Conservation (phyloP, 129 eudicot species). For the Pseudognaphalium luteoalbum region DNA sequence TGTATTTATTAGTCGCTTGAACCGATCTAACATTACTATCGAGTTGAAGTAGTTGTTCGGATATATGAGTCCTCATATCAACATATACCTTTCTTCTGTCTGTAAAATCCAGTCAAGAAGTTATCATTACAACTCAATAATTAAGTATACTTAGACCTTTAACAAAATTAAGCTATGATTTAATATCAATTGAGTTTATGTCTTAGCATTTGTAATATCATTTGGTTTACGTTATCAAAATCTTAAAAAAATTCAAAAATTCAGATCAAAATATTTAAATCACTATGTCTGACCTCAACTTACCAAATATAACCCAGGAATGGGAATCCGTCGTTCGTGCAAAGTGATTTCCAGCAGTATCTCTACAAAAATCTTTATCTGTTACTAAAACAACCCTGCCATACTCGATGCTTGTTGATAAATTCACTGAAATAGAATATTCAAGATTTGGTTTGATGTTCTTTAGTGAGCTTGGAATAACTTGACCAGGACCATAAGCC, state of each 20-base stretch:
- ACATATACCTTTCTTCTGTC: constrained; percentile 75
- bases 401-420: constrained; percentile 51
- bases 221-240: background rate
- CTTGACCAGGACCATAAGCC: constrained; percentile 82
- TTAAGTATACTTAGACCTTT: constrained; percentile 22
- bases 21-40: constrained; percentile 69
- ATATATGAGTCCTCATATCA: constrained; percentile 72
- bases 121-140: background rate
- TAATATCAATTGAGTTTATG: too few relatives aligned
- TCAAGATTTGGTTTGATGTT: constrained; percentile 58
- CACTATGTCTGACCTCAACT: constrained; percentile 24
- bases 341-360: constrained; percentile 80
- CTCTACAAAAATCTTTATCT: constrained; percentile 76
- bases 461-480: constrained; percentile 61
- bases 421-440: constrained; percentile 54
- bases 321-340: constrained; percentile 56
- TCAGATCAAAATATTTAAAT: background rate
- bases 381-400: constrained; percentile 77
- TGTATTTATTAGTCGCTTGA: constrained; percentile 67
- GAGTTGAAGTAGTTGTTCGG: constrained; percentile 70
- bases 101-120: constrained; percentile 36
- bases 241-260: constrained; percentile 7
- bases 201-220: background rate
- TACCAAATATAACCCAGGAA: constrained; percentile 69
- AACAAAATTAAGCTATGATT: background rate